Evolutionary conservation across 2,329 filamentous ascomycete species (phyloP), one percentile per base, ranked within the genome.

Genomic region (Fusarium buharicum): DNA sequence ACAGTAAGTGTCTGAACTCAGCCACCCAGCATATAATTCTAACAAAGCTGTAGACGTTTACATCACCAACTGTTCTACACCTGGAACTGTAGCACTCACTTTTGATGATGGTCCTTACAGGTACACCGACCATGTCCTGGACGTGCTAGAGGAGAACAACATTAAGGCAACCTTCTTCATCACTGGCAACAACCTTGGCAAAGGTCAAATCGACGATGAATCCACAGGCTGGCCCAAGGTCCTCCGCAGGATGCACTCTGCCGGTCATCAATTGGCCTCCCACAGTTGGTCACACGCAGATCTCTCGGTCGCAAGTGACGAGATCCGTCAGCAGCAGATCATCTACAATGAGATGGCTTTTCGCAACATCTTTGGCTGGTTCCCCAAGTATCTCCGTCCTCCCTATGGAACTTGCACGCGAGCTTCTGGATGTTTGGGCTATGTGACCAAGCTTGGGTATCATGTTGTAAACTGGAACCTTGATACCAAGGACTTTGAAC

Each of bases 401-500:
- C 79, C 80, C 0, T 80, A 77, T 46, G 74, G 78, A 10, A 76
- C 75, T 27, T 81, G 79, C 70, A 71, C 71, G 14, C 55, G 61
- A 14, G 69, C 53, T 3, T 77, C 74, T 7, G 78, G 75, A 5
- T 80, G 78, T 62, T 62, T 75, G 33, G 61, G 68, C 12, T 69
- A 74, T 20, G 59, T 79, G 49, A 70, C 63, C 3, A 63, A 61
- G n/a, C 67, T 85, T 18, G 82, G 80, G 24, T 87, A 86, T 70
- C 82, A 86, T 64, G 72, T 85, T 62, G 77, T 82, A 51, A 84
- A 83, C 68, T 84, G 82, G 67, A 82, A 86, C 66, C 74, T 87
- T 20, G 84, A 88, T 67, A 87, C 85, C 14, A 82, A 85, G 56
- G 85, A 87, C 70, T 87, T 84, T 67, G 75, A 82, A 62, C 79